Percentiles rank a stretch among this genome's conserved stretches.
Evolutionary conservation across 495 filamentous ascomycete genomes (phyloP).

Genomic region (Umbilicaria muhlenbergii): DNA sequence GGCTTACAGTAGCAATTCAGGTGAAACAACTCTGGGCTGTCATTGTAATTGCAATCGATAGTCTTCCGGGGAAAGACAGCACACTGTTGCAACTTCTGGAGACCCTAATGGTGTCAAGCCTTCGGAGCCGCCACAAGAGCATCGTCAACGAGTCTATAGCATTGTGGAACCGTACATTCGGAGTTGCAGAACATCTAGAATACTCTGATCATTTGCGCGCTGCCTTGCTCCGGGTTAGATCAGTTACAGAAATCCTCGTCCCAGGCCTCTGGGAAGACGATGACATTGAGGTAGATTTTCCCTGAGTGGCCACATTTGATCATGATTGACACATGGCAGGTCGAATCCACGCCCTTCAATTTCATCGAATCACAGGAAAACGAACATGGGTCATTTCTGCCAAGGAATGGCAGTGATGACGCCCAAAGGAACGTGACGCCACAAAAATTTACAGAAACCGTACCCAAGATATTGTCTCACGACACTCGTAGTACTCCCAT

Average conservation of each 20-base stretch:
- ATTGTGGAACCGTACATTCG: constrained; percentile 46
- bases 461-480: no score
- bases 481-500: no score
- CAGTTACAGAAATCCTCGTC: constrained; percentile 30
- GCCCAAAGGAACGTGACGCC: no score
- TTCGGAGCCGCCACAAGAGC: constrained; percentile 34
- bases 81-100: constrained; percentile 31
- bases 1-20: constrained; percentile 5
- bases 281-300: constrained; percentile 20
- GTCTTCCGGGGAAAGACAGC: constrained; percentile 18
- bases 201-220: constrained; percentile 31
- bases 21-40: constrained; percentile 16
- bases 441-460: no score
- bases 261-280: constrained; percentile 27
- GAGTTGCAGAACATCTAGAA: constrained; percentile 22
- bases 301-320: not conserved
- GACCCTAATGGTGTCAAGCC: constrained; percentile 36
- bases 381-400: constrained; percentile 10
- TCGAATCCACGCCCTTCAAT: constrained; percentile 14
- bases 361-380: constrained; percentile 41
- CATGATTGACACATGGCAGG: constrained; percentile 8
- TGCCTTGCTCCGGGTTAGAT: constrained; percentile 30
- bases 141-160: constrained; percentile 37
- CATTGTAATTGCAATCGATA: constrained; percentile 10
- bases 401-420: not conserved